Evolutionary conservation across 345 rosid species (phyloP), one percentile per base, ranked within the genome.

Genomic region (Salix koriyanagi): DNA sequence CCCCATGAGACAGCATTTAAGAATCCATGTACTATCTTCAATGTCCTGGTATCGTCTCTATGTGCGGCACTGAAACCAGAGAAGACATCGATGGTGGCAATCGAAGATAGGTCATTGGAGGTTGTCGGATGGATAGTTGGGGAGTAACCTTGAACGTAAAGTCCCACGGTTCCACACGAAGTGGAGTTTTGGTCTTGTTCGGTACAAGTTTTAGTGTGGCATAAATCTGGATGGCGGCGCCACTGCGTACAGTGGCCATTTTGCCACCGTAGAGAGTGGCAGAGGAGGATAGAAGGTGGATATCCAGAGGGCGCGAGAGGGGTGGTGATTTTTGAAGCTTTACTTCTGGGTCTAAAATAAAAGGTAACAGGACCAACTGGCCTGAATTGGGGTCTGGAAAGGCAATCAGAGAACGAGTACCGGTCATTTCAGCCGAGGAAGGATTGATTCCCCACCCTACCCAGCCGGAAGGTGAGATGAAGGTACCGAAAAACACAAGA

Each of bases 401-500:
- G n/a, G 98, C 94, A 1, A 96, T 69, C 0, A 94, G 85, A 25
- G 95, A 95, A 0, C 95, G 87, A 1, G 98, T 90, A 0, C 99
- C 98, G 0, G 97, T 90, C 99, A 96, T 96, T 77, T 91, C 90
- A 0, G 98, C 72, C 2, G 97, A 85, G 8, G 84, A 77, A 2
- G 94, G 98, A 74, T 96, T 96, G 14, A 96, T 88, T 0, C 99
- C 99, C 86, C 87, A 87, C 1, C 94, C 99, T 0, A 93, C 99
- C 99, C 99, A 96, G 0, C 99, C 98, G 25, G 99, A 93, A 28
- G 97, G 98, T 3, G 98, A 96, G 41, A 96, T 93, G 75, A 93
- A 96, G n/a, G 91, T 87, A 65, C 98, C 97, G 36, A 90, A 92
- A 90, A 96, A 96, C 52, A 88, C 90, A 48, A 96, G 81, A 88